Percentiles rank a stretch among this genome's conserved stretches.
phyloP scores from a whole-genome alignment of 2,329 filamentous ascomycete genomes.

The Bipolaris oryzae region DNA sequence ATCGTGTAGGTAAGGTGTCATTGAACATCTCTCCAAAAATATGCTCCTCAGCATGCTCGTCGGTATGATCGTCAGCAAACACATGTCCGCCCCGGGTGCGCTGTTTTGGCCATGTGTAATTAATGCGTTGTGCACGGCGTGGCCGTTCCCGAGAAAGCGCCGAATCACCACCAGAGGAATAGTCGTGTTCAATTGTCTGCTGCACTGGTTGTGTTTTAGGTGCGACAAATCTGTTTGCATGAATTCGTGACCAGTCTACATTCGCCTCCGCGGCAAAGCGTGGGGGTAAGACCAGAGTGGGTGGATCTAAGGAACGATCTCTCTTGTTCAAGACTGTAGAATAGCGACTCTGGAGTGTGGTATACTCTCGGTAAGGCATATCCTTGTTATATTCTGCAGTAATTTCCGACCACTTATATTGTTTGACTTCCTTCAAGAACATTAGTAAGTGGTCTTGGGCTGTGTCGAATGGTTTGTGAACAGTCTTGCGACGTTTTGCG shows the following conservation, averaged over 20 bases:
- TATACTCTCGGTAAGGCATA: conserved; percentile 40
- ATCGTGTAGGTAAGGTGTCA: conserved; percentile 1
- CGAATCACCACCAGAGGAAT: conserved; percentile 30
- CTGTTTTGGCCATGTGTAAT: conserved; percentile 37
- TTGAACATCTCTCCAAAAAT: conserved; percentile 1
- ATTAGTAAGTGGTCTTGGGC: conserved; percentile 45
- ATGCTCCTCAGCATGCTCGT: conserved; percentile 16
- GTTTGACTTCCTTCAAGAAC: conserved; percentile 50
- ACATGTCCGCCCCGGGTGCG: neutral
- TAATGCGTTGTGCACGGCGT: conserved; percentile 30
- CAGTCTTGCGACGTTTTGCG: neutral
- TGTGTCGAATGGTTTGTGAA: conserved; percentile 17
- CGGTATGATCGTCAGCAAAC: conserved; percentile 4
- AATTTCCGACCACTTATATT: conserved; percentile 47
- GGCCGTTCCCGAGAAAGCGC: conserved; percentile 22
- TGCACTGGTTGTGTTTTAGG: neutral
- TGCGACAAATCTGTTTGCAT: conserved; percentile 6
- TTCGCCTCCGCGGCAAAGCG: conserved; percentile 34
- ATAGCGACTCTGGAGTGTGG: conserved; percentile 36
- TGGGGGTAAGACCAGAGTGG: conserved; percentile 27
- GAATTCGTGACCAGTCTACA: conserved; percentile 31
- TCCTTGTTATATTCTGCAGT: conserved; percentile 30
- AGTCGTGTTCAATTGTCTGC: conserved; percentile 17
- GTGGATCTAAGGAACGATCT: conserved; percentile 32
- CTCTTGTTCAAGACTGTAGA: conserved; percentile 35